These are phyloP conservation scores for Juncus effusus DNA, from an alignment of 176 grass and related monocot genomes.

Conservation along the genomic window DNA sequence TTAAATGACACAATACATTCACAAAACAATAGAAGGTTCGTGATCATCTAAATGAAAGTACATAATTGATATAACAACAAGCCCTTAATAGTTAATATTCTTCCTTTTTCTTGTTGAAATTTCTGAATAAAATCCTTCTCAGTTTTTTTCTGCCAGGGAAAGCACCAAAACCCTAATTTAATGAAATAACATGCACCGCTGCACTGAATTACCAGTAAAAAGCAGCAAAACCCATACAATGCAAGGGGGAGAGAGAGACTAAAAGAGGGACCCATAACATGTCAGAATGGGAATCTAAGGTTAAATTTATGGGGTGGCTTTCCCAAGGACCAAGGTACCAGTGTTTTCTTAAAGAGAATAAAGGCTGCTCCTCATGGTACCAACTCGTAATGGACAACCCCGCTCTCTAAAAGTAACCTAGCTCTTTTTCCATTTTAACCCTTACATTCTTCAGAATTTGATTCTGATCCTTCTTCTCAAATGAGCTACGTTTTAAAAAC, in stretches of 20 bases:
- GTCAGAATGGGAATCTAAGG: constrained; percentile 30
- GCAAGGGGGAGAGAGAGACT: neutral
- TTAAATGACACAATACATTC: neutral
- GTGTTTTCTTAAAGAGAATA: constrained; percentile 25
- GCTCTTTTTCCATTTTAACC: too few relatives aligned
- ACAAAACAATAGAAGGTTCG: too few relatives aligned
- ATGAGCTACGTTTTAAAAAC: too few relatives aligned
- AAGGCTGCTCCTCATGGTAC: constrained; percentile 24
- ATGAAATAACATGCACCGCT: neutral
- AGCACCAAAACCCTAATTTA: neutral
- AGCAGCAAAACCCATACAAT: constrained; percentile 24
- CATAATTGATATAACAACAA: too few relatives aligned
- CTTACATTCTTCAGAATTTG: too few relatives aligned
- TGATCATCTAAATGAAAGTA: too few relatives aligned
- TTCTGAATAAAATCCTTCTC: too few relatives aligned
- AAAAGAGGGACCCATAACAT: constrained; percentile 12
- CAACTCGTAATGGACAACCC: neutral
- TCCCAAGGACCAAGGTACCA: constrained; percentile 30
- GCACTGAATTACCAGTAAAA: neutral
- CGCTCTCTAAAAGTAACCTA: too few relatives aligned
- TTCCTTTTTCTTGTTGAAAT: too few relatives aligned
- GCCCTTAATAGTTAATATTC: neutral
- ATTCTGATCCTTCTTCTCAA: too few relatives aligned
- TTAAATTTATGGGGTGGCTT: constrained; percentile 20
- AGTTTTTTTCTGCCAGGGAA: too few relatives aligned